Conservation (phyloP, 306 rosid genomes). For the Rubus idaeus region DNA sequence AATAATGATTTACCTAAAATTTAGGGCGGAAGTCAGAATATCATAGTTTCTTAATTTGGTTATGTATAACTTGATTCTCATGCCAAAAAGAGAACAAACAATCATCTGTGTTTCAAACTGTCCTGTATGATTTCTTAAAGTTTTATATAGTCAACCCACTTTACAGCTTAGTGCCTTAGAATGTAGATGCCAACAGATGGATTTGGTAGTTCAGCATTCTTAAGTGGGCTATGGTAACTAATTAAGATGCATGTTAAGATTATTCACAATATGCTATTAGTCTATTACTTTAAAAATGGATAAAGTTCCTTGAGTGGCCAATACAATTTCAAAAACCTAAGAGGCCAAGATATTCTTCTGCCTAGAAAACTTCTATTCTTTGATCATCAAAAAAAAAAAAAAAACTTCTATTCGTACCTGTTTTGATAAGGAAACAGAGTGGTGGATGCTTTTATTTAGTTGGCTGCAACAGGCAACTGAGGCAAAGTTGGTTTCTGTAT, state of each 20-base stretch:
- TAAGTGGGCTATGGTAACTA: not conserved
- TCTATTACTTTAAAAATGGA: not conserved
- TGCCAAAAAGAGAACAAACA: not conserved
- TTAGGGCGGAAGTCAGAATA: too few relatives aligned
- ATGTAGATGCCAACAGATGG: not conserved
- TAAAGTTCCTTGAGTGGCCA: conserved; percentile 6
- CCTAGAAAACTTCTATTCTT: not conserved
- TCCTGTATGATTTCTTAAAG: not conserved
- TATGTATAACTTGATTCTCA: too few relatives aligned
- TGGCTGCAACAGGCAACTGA: conserved; percentile 1
- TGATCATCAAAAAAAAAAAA: too few relatives aligned
- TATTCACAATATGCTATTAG: not conserved
- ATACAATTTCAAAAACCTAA: not conserved
- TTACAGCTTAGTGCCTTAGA: not conserved
- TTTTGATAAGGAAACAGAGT: conserved; percentile 18
- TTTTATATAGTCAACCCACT: not conserved
- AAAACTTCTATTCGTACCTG: not conserved
- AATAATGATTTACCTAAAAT: too few relatives aligned
- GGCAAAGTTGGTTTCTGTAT: conserved; percentile 2
- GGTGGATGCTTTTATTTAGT: not conserved
- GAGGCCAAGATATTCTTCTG: conserved; percentile 10
- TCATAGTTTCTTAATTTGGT: too few relatives aligned
- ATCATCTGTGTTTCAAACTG: not conserved
- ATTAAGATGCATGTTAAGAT: not conserved
- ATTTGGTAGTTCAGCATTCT: not conserved